Evolutionary conservation across 352 stramenopile species (phyloP).

Genomic region (Labyrinthula sp.): DNA sequence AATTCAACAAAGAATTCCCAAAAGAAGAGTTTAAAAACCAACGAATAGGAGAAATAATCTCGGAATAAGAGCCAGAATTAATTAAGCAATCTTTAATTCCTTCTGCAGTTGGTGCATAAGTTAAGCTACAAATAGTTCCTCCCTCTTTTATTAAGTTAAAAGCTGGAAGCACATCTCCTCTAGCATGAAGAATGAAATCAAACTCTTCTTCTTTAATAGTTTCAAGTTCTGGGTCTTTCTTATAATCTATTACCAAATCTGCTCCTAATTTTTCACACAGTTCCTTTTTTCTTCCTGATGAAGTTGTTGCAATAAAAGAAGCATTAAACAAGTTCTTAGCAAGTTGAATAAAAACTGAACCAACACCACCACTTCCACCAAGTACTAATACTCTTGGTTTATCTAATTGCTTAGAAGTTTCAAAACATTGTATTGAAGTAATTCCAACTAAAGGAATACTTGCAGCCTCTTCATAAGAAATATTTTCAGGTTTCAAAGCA

Average conservation of each 20-base stretch:
- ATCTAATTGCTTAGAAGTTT: constrained; percentile 2
- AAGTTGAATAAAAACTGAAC: constrained; percentile 37
- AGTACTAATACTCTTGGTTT: constrained; percentile 33
- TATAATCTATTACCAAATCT: constrained; percentile 36
- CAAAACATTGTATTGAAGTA: constrained; percentile 30
- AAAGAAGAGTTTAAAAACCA: too few relatives aligned
- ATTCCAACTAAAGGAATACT: constrained; percentile 29
- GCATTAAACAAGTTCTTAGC: constrained; percentile 32
- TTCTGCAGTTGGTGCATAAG: too few relatives aligned
- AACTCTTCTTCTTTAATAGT: too few relatives aligned
- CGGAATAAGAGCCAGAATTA: too few relatives aligned
- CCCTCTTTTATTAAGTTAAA: too few relatives aligned
- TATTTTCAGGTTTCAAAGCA: not conserved
- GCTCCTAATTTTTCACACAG: constrained; percentile 32
- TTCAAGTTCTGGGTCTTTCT: too few relatives aligned
- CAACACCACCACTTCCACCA: constrained; percentile 36
- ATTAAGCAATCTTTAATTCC: too few relatives aligned
- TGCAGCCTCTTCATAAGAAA: constrained; percentile 8
- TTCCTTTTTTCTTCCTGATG: constrained; percentile 31
- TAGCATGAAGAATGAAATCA: too few relatives aligned
- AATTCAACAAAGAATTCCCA: too few relatives aligned
- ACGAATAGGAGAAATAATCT: too few relatives aligned
- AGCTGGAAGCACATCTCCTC: too few relatives aligned
- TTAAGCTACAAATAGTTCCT: too few relatives aligned
- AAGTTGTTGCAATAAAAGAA: constrained; percentile 33